Base-by-base conservation (phyloP, 352 stramenopile genomes). In the Phytophthora sp. region DNA sequence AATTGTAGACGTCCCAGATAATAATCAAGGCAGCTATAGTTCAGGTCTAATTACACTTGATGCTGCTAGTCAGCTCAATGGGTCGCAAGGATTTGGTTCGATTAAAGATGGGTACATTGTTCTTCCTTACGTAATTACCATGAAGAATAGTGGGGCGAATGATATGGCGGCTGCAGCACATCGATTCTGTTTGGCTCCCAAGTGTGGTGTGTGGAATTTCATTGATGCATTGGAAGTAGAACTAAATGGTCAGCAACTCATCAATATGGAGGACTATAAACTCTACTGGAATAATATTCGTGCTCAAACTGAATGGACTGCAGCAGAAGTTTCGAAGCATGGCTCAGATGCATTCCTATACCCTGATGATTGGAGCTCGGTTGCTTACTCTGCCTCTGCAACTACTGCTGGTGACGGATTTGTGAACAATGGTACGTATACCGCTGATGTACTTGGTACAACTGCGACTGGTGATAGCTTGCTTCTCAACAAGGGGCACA, bases 1-100 rank as follows among this genome's bases (percentile, higher is more conserved):
- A 8, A 2, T 42, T 0, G 18, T 30, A 2, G 28, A 18, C 5
- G 45, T 42, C 1, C 41, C 31, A n/a, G 45, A 53, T 42, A 5
- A 32, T 1, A 54, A 54, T 34, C 46, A 54, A 9, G 46, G 46
- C 7, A 17, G 4, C 1, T 54, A 54, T n/a, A 1, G 8, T 3
- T 44, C 43, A 15, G 46, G 45, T 7, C 11, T 54, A 5, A 54
- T 54, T 23, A 54, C 45, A 24, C 28, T 54, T 10, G 45, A 54
- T 54, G 45, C 17, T 23, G 43, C 45, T 10, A 12, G 9, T 21
- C 45, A 54, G 31, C 28, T 54, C 11, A 54, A 54, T 6, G 45
- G 45, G 1, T 5, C 30, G 20, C 30, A 54, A 23, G 45, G 45
- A 7, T 54, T 54, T 20, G 45, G 30, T 26, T 27, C 1, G 4